These are phyloP conservation scores for Alternaria sp. DNA, from an alignment of 2,329 filamentous ascomycete genomes.

Conservation along the genomic window DNA sequence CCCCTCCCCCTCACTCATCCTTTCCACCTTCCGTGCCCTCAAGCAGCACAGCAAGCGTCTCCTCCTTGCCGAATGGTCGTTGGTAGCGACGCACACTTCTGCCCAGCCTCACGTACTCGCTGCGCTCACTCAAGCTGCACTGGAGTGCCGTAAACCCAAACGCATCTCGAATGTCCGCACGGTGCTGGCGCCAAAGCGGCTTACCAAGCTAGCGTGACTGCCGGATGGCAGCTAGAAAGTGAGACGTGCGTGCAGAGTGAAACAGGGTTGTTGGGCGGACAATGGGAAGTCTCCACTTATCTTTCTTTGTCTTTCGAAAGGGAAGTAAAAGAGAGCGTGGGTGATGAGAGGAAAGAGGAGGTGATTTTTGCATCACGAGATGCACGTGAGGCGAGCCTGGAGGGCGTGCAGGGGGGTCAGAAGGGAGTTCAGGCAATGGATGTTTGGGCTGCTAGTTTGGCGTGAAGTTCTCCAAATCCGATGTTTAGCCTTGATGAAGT, in stretches of 20 bases:
- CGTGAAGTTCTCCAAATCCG: too few relatives aligned
- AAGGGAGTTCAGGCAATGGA: constrained; percentile 32
- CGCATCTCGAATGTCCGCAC: constrained; percentile 60
- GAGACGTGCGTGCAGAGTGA: constrained; percentile 52
- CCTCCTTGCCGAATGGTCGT: constrained; percentile 59
- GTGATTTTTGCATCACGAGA: constrained; percentile 28
- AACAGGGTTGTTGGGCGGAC: constrained; percentile 59
- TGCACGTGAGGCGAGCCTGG: constrained; percentile 34
- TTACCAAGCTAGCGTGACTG: constrained; percentile 51
- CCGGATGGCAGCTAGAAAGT: constrained; percentile 52
- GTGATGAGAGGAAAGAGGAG: constrained; percentile 25
- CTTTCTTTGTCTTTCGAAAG: constrained; percentile 24
- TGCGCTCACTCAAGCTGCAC: constrained; percentile 55
- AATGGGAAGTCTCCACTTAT: constrained; percentile 35
- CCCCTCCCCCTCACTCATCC: constrained; percentile 49
- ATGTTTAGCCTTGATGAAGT: not conserved
- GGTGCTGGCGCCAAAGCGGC: constrained; percentile 54
- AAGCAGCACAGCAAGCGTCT: constrained; percentile 49
- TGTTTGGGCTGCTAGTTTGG: constrained; percentile 33
- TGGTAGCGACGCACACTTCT: constrained; percentile 52
- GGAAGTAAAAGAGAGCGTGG: constrained; percentile 25
- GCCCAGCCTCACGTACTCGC: constrained; percentile 62
- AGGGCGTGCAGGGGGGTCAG: constrained; percentile 21
- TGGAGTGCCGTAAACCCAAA: constrained; percentile 55
- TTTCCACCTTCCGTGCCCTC: constrained; percentile 51